These are phyloP conservation scores for Castanopsis chinensis DNA, from an alignment of 306 rosid genomes.

Conservation along the genomic window DNA sequence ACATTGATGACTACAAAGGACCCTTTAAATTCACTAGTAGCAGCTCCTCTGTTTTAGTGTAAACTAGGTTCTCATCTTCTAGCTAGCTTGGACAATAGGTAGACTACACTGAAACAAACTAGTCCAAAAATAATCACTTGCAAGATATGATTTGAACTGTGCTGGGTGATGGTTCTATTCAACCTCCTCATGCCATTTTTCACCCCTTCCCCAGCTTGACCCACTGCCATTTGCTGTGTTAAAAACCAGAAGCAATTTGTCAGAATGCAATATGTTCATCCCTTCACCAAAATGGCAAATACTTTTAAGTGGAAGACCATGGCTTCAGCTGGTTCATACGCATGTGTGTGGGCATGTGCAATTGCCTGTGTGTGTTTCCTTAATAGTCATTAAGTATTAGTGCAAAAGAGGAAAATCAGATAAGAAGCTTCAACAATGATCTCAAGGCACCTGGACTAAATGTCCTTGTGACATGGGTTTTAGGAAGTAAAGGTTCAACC, in stretches of 20 bases:
- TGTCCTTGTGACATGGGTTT: neutral
- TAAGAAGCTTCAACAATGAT: neutral
- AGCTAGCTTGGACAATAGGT: constrained; percentile 29
- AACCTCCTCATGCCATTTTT: constrained; percentile 33
- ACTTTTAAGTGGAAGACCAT: neutral
- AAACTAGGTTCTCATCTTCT: constrained; percentile 12
- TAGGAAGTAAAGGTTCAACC: neutral
- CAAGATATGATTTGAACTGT: constrained; percentile 23
- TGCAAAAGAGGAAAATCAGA: neutral
- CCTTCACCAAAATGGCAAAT: neutral
- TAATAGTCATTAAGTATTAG: neutral
- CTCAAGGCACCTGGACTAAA: neutral
- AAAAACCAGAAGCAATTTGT: constrained; percentile 16
- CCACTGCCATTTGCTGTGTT: constrained; percentile 31
- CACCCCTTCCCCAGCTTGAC: constrained; percentile 35
- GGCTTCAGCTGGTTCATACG: neutral
- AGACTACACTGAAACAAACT: constrained; percentile 23
- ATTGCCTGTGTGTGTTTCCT: neutral
- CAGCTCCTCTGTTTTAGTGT: neutral
- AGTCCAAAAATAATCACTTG: constrained; percentile 34
- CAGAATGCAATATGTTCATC: neutral
- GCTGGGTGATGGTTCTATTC: constrained; percentile 20
- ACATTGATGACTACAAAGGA: neutral
- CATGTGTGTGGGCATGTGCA: neutral
- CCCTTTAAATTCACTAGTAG: neutral